phyloP scores from a whole-genome alignment of 176 grass and related monocot species.

The Tillandsia leiboldiana region DNA sequence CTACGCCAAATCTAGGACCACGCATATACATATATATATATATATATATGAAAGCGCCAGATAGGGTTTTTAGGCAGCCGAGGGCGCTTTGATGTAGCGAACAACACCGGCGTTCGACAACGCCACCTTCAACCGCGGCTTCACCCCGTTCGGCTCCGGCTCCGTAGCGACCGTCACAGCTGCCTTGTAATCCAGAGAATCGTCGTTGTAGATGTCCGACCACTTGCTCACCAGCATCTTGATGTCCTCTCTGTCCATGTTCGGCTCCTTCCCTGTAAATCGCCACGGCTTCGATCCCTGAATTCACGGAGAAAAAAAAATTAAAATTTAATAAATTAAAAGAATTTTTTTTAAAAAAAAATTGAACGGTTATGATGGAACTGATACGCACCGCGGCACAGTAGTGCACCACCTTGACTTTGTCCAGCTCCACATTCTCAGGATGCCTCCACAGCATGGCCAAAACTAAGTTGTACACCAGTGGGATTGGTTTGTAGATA shows the following conservation, averaged over 20 bases:
- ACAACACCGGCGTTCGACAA: slow-evolving; percentile 18
- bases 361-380: background rate
- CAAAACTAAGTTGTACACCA: slow-evolving; percentile 60
- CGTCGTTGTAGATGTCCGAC: slow-evolving; percentile 53
- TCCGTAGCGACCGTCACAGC: background rate
- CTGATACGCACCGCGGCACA: slow-evolving; percentile 49
- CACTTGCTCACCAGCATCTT: slow-evolving; percentile 54
- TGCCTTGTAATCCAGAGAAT: slow-evolving; percentile 43
- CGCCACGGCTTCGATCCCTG: slow-evolving; percentile 79
- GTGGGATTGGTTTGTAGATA: slow-evolving; percentile 43
- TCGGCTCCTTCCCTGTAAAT: slow-evolving; percentile 54
- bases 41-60: too few species aligned
- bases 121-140: slow-evolving; percentile 20
- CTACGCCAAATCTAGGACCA: too few species aligned
- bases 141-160: background rate
- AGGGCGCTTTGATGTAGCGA: slow-evolving; percentile 34
- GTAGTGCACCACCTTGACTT: slow-evolving; percentile 88
- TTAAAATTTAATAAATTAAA: background rate
- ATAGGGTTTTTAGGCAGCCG: slow-evolving; percentile 32
- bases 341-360: background rate
- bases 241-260: slow-evolving; percentile 71
- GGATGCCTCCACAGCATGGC: slow-evolving; percentile 90
- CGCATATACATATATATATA: too few species aligned
- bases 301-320: background rate
- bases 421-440: slow-evolving; percentile 40